A percentile compares a stretch with the other conserved stretches of the same genome.
Conservation (phyloP, 2,329 filamentous ascomycete genomes). For the Rhynchosporium secalis region DNA sequence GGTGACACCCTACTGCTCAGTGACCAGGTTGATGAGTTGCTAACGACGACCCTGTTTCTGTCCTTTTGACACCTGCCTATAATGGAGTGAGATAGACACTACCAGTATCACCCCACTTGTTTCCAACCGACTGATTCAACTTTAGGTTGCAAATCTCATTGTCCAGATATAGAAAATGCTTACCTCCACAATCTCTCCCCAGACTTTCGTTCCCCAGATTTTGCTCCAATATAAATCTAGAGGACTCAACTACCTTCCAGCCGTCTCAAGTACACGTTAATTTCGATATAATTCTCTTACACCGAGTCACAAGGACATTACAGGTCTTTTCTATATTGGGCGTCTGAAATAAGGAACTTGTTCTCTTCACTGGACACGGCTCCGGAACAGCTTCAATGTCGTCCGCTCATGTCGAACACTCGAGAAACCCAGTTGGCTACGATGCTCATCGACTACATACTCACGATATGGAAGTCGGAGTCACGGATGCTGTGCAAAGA, state of each 20-base stretch:
- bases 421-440: slow-evolving; percentile 25
- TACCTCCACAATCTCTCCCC: slow-evolving; percentile 7
- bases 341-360: background rate
- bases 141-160: background rate
- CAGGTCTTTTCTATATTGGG: too few relatives aligned
- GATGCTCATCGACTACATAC: slow-evolving; percentile 31
- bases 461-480: slow-evolving; percentile 50
- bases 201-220: background rate
- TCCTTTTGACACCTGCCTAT: slow-evolving; percentile 9
- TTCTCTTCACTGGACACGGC: background rate
- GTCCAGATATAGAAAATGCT: slow-evolving; percentile 1
- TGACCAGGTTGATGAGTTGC: background rate
- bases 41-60: background rate
- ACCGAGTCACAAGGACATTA: too few relatives aligned
- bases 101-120: slow-evolving; percentile 5
- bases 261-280: background rate
- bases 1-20: background rate
- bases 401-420: slow-evolving; percentile 28
- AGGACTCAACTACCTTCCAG: background rate
- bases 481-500: slow-evolving; percentile 53
- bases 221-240: background rate
- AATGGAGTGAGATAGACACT: background rate
- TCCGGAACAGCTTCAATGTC: slow-evolving; percentile 16
- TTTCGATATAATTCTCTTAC: too few relatives aligned
- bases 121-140: background rate